Base-by-base conservation (phyloP, 1,284 basidiomycete genomes). In the Fistulina hepatica region DNA sequence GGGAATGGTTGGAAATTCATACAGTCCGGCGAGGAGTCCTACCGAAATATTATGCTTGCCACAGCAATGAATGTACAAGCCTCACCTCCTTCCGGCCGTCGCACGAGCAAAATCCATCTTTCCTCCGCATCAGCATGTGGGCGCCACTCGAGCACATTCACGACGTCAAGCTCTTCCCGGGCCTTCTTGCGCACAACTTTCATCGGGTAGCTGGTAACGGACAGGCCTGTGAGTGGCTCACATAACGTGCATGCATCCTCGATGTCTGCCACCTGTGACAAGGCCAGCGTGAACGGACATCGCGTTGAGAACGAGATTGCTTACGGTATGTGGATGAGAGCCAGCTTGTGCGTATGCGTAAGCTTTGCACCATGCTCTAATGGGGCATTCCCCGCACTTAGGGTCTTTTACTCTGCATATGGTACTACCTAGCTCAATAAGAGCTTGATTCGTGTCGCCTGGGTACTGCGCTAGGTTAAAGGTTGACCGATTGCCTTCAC, bases 11-110 rank as follows among this genome's bases (percentile, higher is more conserved):
- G 84, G 83, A 59, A 90, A 90, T 51, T 91, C 86, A 53, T 80
- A 79, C 24, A 95, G 62, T 5, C 91, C 89, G 15, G 88, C 92
- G 24, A 95, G 67, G 33, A 94, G 76, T 27, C 92, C 92, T 93
- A 51, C 37, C 28, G 32, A 28, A 30, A 26, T 38, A 32, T 33
- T 21, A 20, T 26, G 34, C 20, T 37, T 27, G 22, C 9, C 22
- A 34, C 31, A 32, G 35, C 42, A 19, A 34, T 35, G 28, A 32
- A 26, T 20, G 23, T 42, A 33, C 21, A 36, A 32, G 34, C 61
- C 52, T 51, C n/a, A 90, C 91, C 92, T 58, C 72, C 76, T 51
- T 89, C 76, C 13, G 90, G 89, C 47, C 91, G 68, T 52, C 81
- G 78, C 42, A 82, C 69, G 43, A 94, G 71, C 17, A 93, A 57